Base-by-base conservation (phyloP, 352 stramenopile genomes). In the Phytophthora citricola region DNA sequence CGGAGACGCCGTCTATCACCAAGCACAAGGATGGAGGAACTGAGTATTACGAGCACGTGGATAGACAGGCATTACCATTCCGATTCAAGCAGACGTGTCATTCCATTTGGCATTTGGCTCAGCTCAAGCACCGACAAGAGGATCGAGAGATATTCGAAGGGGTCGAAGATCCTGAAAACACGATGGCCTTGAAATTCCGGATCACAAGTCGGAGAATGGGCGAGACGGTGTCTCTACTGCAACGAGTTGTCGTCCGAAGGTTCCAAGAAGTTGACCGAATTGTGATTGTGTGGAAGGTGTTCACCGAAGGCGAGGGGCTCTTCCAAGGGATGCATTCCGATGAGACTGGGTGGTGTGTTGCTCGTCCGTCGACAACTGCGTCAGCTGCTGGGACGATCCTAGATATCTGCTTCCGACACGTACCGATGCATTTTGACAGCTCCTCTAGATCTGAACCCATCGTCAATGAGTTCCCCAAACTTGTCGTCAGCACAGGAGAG, bases 261-360 rank as follows among this genome's bases (percentile, higher is more conserved):
- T 64, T 36, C 10, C 10, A 24, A 2, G 32, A 64, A 14, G 6
- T 32, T 2, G 11, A 53, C 11, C 41, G 55, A 11, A 5, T 32
- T 9, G 22, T 63, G 0, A 9, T 15, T 11, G 32, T 63, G 7
- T 55, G 55, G 32, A 63, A 40, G 27, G 12, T 34, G 9, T 49
- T 24, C 4, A 47, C 32, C 17, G 6, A 48, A 9, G 56, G 46
- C 4, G 56, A 64, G 7, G 45, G 46, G 17, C 6, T 17, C 3
- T 55, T 15, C 12, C 44, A 22, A 32, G 56, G 56, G 22, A 50
- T 64, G 56, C 34, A 64, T 43, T 36, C 36, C 4, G 56, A 64
- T 5, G 45, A 51, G 27, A 57, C 56, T 5, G 56, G 56, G 6
- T 50, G 56, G 56, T 49, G 34, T 22, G 6, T 22, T 2, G 29